A percentile compares a stretch with the other conserved stretches of the same genome.
Evolutionary conservation across 2,329 filamentous ascomycete species (phyloP).

Genomic region (Fusarium sulawesiense): DNA sequence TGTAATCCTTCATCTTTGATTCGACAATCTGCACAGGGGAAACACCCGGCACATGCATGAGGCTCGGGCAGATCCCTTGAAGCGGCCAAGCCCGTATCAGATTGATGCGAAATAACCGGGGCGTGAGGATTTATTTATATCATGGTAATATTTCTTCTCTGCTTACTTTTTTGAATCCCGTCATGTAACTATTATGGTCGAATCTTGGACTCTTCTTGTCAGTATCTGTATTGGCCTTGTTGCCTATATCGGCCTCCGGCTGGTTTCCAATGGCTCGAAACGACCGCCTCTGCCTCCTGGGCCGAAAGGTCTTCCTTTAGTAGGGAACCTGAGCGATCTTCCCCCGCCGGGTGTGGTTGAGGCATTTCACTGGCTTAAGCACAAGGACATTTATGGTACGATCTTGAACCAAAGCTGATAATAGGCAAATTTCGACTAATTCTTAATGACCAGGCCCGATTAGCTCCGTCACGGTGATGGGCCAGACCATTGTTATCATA

Average conservation of each 20-base stretch:
- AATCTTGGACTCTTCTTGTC: background rate
- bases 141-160: background rate
- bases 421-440: background rate
- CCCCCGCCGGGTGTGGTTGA: constrained; percentile 17
- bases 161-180: background rate
- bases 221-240: background rate
- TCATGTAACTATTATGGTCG: background rate
- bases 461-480: constrained; percentile 53
- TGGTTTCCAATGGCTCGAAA: background rate
- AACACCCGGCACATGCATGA: background rate
- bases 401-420: background rate
- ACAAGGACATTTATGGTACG: constrained; percentile 32
- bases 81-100: background rate
- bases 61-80: background rate
- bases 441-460: constrained; percentile 55
- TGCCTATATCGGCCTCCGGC: background rate
- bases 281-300: constrained; percentile 25
- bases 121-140: background rate
- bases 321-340: constrained; percentile 31
- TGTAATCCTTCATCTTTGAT: background rate
- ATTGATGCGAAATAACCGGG: background rate
- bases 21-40: background rate
- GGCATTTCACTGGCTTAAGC: constrained; percentile 36
- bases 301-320: constrained; percentile 27
- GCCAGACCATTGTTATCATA: constrained; percentile 56